Evolutionary conservation across 1,139 yeast species (phyloP), one percentile per base, ranked within the genome.

Genomic region (Protomyces inundatus): DNA sequence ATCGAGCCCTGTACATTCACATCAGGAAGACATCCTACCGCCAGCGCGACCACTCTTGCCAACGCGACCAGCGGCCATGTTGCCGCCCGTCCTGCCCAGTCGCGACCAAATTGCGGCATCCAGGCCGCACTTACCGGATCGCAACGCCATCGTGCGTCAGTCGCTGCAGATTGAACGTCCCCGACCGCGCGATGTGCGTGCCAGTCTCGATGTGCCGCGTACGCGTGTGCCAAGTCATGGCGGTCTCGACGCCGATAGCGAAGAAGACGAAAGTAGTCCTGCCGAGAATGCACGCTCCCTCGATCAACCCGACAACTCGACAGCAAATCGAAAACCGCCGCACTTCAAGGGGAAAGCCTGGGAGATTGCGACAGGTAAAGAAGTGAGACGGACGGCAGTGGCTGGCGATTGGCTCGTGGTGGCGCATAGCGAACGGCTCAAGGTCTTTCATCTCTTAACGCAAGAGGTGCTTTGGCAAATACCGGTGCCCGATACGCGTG

Each of bases 281-380:
- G 48, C 42, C 9, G 62, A 58, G 6, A 51, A 48, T 34, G 53
- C 52, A 23, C 45, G 62, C 12, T 36, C 55, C 4, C n/a, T 52
- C 23, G 62, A 58, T 33, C 62, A 58, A 23, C 62, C 62, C 1
- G 77, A 75, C 54, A 69, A 75, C 5, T 74, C 77, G 9, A 75
- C 72, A 50, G 73, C 74, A 6, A 75, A 75, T 64, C 68, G 77
- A 50, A 66, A 75, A 34, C 73, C 75, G 3, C 77, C 77, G 7
- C 55, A 48, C 14, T 58, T 58, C 37, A 58, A 42, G 46, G 56
- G 56, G 4, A 40, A 55, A 5, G 7, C 53, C 14, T 58, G 62
- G 62, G 62, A 58, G 14, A 6, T 58, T 3, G 42, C n/a, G 23
- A 58, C 62, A 1, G 62, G 62, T 40, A 58, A 58, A 35, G 62